Evolutionary conservation across 2,329 filamentous ascomycete genomes (phyloP), one percentile per base, ranked within the genome.

Genomic region (Trichoderma gracile): DNA sequence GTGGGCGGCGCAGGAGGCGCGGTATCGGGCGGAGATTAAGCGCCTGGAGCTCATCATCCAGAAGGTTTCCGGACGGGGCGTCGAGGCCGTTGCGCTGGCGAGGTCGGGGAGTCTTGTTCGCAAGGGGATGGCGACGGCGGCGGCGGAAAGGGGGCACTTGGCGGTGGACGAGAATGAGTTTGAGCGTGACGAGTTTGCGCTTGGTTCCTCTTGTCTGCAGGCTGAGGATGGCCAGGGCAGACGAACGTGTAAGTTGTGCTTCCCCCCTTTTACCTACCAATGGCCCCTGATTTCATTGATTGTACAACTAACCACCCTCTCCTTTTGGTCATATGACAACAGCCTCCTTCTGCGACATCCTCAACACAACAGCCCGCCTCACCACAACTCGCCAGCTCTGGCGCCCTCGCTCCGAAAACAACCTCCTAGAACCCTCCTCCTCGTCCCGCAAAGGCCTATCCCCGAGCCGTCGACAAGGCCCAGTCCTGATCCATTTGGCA

Each of bases 41-140:
- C 72, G 74, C 12, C 72, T 76, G 3, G 72, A 76, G 66, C 64
- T 74, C 43, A 66, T 74, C 19, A 72, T 73, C 38, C 72, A 73
- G 38, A 56, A 25, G 73, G 80, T 69, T 73, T 82, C 70, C 73
- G 77, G 67, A 67, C 74, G 77, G 27, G 79, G 80, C 3, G 71
- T 82, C 38, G 79, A 78, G 63, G 77, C 78, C n/a, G 80, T 82
- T 2, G 72, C 77, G 1, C 65, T 82, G 25, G 79, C 78, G 14
- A 75, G 80, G 49, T 75, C 77, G 5, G 74, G 75, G 15, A 82
- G 79, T 47, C 67, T 82, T 15, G 63, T 73, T n/a, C 68, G 69
- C 33, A 52, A 42, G 45, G 25, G 59, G 17, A 50, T 12, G 45
- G 38, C 3, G 33, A 5, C 33, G 30, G 33, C 27, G 30, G 30